Evolutionary conservation across 2,329 filamentous ascomycete genomes (phyloP).

Genomic region (Myrmaecium sp.): DNA sequence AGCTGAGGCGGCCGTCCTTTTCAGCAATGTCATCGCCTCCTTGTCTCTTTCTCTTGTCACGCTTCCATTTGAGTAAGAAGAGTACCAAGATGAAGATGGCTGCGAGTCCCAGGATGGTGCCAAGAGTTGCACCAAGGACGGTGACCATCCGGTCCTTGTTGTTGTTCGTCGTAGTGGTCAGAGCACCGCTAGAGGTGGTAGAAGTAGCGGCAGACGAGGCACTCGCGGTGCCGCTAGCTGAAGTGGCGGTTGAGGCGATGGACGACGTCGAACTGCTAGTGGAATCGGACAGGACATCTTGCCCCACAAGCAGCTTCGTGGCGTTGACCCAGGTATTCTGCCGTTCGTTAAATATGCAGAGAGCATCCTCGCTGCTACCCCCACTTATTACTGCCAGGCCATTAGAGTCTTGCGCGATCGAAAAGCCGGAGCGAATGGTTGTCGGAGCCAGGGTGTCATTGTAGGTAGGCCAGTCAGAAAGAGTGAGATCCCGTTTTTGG

Average conservation of each 20-base stretch:
- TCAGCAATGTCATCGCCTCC: conserved; percentile 38
- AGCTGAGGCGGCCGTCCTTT: conserved; percentile 28
- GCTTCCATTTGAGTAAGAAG: conserved; percentile 45
- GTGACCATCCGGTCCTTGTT: conserved; percentile 33
- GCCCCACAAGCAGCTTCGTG: conserved; percentile 40
- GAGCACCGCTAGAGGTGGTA: not conserved
- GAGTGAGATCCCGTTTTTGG: conserved; percentile 36
- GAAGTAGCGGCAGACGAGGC: conserved; percentile 10
- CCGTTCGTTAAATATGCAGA: conserved; percentile 62
- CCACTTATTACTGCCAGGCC: conserved; percentile 66
- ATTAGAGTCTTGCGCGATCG: conserved; percentile 48
- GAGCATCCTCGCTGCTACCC: conserved; percentile 37
- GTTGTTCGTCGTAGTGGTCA: conserved; percentile 14
- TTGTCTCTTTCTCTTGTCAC: conserved; percentile 40
- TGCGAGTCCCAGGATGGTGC: conserved; percentile 60
- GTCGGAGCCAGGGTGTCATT: conserved; percentile 57
- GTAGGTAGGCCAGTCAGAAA: conserved; percentile 58
- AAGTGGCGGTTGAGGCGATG: conserved; percentile 15
- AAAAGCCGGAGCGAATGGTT: conserved; percentile 47
- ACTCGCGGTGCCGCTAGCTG: conserved; percentile 18
- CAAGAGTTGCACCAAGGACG: conserved; percentile 68
- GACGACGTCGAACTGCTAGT: conserved; percentile 15
- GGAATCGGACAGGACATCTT: conserved; percentile 15
- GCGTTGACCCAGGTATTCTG: conserved; percentile 67
- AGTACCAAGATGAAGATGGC: conserved; percentile 56